phyloP scores from a whole-genome alignment of 139 green algal genomes.

The Auxenochlorella pyrenoidosa region DNA sequence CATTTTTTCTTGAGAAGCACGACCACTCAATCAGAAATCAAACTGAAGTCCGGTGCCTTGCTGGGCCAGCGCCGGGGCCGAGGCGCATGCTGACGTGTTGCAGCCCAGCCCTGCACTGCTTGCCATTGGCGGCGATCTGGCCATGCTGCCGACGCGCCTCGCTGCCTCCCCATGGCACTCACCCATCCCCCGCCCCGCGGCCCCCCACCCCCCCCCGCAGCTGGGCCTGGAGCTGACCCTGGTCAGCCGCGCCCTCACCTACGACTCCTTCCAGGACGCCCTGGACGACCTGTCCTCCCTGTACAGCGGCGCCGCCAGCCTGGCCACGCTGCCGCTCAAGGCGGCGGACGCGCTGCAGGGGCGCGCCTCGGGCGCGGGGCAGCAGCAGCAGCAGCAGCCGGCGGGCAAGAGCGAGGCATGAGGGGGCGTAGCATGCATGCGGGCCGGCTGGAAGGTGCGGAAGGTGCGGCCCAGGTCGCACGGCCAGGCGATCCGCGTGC shows the following conservation, averaged over 20 bases:
- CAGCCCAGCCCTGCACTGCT: background rate
- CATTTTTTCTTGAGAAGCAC: too few relatives aligned
- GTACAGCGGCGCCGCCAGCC: background rate
- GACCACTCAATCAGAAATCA: too few relatives aligned
- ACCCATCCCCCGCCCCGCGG: too few relatives aligned
- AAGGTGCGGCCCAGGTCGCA: background rate
- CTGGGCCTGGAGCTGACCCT: conserved; percentile 56
- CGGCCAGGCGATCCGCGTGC: too few relatives aligned
- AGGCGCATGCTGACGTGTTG: background rate
- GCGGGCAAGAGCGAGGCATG: conserved; percentile 6
- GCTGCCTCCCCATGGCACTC: too few relatives aligned
- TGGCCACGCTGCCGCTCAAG: conserved; percentile 3
- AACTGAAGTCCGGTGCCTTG: too few relatives aligned
- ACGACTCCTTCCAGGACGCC: conserved; percentile 45
- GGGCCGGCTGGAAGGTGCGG: background rate
- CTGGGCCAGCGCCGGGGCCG: too few relatives aligned
- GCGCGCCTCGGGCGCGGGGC: background rate
- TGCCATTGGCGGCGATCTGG: too few relatives aligned
- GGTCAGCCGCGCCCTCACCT: conserved; percentile 18
- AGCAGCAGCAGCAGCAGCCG: conserved; percentile 7
- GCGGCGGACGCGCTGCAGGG: conserved; percentile 12
- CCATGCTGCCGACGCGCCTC: too few relatives aligned
- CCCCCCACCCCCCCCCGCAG: background rate
- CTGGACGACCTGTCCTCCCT: conserved; percentile 43
- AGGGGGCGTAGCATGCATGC: background rate